Evolutionary conservation across 257 asterid species (phyloP).

Genomic region (Capsicum baccatum): DNA sequence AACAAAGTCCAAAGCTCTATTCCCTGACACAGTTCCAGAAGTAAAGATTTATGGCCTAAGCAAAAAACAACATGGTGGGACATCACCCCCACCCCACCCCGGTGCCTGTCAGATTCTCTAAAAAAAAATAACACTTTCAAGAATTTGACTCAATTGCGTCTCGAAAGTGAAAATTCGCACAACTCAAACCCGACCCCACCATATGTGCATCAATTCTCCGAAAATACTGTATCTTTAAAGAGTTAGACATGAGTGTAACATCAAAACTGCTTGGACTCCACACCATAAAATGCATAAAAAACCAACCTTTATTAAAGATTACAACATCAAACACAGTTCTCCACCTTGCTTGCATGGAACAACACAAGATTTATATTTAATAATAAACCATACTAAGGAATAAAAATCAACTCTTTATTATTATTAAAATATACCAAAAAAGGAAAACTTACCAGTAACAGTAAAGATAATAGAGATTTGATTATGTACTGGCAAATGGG

Average conservation of each 20-base stretch:
- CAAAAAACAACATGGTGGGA: constrained; percentile 23
- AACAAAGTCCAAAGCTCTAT: constrained; percentile 26
- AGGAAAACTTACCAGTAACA: constrained; percentile 29
- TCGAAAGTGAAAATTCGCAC: too few species aligned
- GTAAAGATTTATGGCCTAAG: constrained; percentile 42
- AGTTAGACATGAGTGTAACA: too few species aligned
- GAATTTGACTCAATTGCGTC: too few species aligned
- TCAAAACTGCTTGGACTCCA: not conserved
- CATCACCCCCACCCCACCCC: not conserved
- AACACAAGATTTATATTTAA: not conserved
- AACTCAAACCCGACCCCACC: not conserved
- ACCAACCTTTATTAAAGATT: constrained; percentile 38
- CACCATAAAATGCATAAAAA: constrained; percentile 22
- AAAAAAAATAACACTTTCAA: too few species aligned
- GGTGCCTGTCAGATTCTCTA: too few species aligned
- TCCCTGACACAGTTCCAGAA: constrained; percentile 35
- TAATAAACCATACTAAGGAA: not conserved
- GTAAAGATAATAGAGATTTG: constrained; percentile 21
- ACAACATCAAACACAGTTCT: constrained; percentile 41
- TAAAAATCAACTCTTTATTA: constrained; percentile 28
- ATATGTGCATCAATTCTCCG: too few species aligned
- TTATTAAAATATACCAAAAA: not conserved
- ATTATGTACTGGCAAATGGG: constrained; percentile 27
- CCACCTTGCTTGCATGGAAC: constrained; percentile 20
- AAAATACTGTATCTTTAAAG: too few species aligned